Evolutionary conservation across 202 grass and related monocot species (phyloP), one percentile per base, ranked within the genome.

Genomic region (Tripidium arundinaceum): DNA sequence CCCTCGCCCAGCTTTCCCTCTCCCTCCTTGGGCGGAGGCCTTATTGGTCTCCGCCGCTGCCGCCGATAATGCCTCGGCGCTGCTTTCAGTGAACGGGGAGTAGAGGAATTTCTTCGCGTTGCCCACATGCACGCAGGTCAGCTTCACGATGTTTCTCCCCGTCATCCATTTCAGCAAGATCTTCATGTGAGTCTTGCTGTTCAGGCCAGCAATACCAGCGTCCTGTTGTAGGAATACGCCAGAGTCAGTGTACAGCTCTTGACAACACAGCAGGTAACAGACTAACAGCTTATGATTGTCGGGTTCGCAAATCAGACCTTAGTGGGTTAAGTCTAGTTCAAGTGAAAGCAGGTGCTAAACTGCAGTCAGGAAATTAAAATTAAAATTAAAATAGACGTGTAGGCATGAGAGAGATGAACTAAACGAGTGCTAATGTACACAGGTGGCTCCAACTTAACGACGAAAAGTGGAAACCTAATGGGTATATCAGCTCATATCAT

Each of bases 171-270:
- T 98, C 45, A 98, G 87, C 71, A 98, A 5, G 36, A 98, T 68
- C 77, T 98, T 98, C 94, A 98, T 94, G 74, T 98, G 91, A 9
- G 94, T 98, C 85, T 98, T 98, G 72, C 94, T 98, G 65, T 91
- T 94, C 69, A 98, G 70, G 59, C 94, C 89, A n/a, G 45, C 21
- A 6, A 94, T 89, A 11, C 81, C 86, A 42, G 90, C 78, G 27
- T 87, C 91, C 94, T 98, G 92, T 79, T 7, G 7, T 15, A 74
- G 4, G 27, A 36, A 15, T 9, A 33, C 16, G 14, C 15, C 11
- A 9, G 40, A 63, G 26, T 86, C 7, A 89, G 72, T 8, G 9
- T 8, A 31, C 29, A 31, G 29, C 29, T 31, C 29, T 62, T 73
- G 8, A 34, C 13, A 72, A 61, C 6, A 11, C 26, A 31, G 38